A percentile compares a stretch with the other conserved stretches of the same genome.
Conservation (phyloP, 441 rosid genomes). For the Mallotus repandus region DNA sequence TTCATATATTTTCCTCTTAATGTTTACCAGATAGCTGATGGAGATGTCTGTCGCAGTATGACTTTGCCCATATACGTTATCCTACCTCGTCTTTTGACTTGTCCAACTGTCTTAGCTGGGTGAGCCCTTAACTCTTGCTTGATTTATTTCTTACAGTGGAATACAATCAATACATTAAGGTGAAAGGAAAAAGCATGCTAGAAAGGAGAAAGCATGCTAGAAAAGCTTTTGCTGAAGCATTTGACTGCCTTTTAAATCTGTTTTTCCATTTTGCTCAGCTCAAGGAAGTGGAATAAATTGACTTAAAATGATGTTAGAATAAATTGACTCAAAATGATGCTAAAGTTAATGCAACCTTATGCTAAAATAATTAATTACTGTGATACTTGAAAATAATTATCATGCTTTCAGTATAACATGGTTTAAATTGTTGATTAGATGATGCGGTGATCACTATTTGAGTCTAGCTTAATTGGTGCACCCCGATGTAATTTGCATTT, state of each 20-base stretch:
- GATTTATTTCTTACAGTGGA: background rate
- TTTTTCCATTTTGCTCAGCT: background rate
- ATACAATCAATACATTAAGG: background rate
- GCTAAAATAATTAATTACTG: background rate
- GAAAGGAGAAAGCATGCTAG: background rate
- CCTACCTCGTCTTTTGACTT: conserved; percentile 79
- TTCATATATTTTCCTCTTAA: conserved; percentile 10
- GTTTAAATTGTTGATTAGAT: background rate
- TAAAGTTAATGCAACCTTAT: background rate
- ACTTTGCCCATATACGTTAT: conserved; percentile 68
- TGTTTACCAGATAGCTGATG: conserved; percentile 69
- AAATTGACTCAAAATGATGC: background rate
- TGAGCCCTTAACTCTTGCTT: conserved; percentile 26
- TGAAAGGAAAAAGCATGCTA: background rate
- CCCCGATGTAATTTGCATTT: no score
- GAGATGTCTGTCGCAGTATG: conserved; percentile 70
- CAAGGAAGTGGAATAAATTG: background rate
- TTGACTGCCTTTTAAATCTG: background rate
- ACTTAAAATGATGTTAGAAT: background rate
- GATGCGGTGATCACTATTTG: background rate
- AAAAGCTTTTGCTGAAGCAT: background rate
- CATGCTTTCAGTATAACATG: background rate
- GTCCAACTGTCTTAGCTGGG: conserved; percentile 88
- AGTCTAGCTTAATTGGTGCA: no score
- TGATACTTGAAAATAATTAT: background rate